Evolutionary conservation across 2,329 filamentous ascomycete species (phyloP).

Genomic region (Aspergillus luchuensis): DNA sequence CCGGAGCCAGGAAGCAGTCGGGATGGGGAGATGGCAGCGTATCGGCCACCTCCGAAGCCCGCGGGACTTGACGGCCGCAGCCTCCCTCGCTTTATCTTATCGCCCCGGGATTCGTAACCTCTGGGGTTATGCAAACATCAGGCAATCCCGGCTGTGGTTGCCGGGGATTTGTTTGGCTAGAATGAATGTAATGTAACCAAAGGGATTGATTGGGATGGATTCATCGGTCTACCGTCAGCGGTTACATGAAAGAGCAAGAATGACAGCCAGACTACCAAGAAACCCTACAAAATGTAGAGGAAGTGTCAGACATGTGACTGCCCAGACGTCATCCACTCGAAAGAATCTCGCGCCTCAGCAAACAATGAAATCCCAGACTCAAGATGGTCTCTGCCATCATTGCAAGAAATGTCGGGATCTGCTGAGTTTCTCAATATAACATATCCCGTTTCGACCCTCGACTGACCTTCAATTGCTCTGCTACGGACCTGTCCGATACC

Average conservation of each 20-base stretch:
- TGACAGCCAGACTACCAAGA: background rate
- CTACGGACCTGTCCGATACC: background rate
- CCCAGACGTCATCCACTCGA: background rate
- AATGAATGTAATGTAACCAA: background rate
- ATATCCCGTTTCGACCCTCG: background rate
- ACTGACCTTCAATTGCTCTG: background rate
- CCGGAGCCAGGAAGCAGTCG: constrained; percentile 10
- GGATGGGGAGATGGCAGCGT: constrained; percentile 23
- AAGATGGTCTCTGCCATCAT: background rate
- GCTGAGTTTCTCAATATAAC: background rate
- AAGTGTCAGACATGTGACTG: background rate
- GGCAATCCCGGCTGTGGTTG: background rate
- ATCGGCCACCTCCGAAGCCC: constrained; percentile 45
- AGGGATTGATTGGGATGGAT: background rate
- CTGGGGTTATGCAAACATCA: background rate
- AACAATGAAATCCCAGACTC: background rate
- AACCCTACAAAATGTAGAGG: background rate
- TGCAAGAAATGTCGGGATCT: background rate
- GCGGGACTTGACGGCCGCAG: constrained; percentile 29
- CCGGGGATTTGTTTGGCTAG: too few relatives aligned
- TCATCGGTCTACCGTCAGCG: background rate
- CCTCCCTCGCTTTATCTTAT: constrained; percentile 35
- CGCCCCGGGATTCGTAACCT: constrained; percentile 12
- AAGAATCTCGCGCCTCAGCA: background rate
- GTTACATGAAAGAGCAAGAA: background rate